Percentiles rank a stretch among this genome's conserved stretches.
phyloP scores from a whole-genome alignment of 2,329 filamentous ascomycete genomes.

The Gremmenia infestans region DNA sequence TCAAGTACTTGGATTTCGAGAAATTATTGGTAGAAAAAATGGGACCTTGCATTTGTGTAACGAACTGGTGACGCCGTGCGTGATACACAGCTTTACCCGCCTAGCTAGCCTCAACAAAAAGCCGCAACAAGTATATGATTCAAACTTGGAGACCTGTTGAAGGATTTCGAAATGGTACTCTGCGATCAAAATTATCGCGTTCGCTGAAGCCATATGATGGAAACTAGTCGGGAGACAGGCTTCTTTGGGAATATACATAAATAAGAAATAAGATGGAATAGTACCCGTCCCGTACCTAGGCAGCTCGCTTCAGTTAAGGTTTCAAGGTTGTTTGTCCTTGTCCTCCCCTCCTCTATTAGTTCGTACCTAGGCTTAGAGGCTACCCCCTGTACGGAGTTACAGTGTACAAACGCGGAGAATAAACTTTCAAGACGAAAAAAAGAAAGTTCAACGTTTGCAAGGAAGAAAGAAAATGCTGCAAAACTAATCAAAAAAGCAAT shows the following conservation, averaged over 20 bases:
- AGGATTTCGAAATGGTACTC: no score
- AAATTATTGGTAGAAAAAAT: constrained; percentile 1
- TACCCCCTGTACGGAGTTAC: not conserved
- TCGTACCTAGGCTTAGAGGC: no score
- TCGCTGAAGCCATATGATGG: not conserved
- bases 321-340: not conserved
- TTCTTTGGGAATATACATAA: not conserved
- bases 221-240: not conserved
- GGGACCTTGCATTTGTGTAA: constrained; percentile 9
- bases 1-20: constrained; percentile 4
- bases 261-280: not conserved
- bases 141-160: no score
- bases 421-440: not conserved
- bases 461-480: not conserved
- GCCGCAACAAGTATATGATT: not conserved
- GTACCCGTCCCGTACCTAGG: no score
- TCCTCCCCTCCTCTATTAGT: no score
- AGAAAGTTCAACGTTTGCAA: not conserved
- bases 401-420: not conserved
- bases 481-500: not conserved
- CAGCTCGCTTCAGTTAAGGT: not conserved
- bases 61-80: not conserved
- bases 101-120: not conserved
- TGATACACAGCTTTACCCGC: not conserved
- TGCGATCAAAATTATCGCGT: not conserved